Evolutionary conservation across 2,329 filamentous ascomycete species (phyloP).

Genomic region (Elsinoe arachidis): DNA sequence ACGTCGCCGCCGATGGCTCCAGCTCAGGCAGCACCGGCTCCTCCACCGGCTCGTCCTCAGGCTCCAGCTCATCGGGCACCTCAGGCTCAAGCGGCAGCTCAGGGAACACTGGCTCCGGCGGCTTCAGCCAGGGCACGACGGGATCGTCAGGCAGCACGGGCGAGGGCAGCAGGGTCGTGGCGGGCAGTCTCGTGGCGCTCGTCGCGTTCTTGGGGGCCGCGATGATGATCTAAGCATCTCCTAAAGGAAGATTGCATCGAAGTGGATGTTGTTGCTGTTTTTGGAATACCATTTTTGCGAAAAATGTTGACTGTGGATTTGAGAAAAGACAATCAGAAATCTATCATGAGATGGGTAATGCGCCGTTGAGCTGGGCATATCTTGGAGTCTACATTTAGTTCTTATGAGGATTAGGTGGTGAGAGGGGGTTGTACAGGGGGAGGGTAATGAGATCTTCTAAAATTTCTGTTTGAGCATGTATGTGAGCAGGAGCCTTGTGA

Average conservation of each 20-base stretch:
- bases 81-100: slow-evolving; percentile 16
- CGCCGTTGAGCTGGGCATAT: background rate
- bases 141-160: slow-evolving; percentile 17
- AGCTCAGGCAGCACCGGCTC: slow-evolving; percentile 11
- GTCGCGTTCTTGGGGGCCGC: slow-evolving; percentile 31
- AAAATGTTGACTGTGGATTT: background rate
- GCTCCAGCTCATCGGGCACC: slow-evolving; percentile 16
- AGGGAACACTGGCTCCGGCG: slow-evolving; percentile 15
- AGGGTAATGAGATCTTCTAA: no score
- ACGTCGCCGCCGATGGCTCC: slow-evolving; percentile 17
- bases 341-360: background rate
- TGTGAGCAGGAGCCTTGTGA: no score
- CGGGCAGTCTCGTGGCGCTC: slow-evolving; percentile 30
- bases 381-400: background rate
- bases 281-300: slow-evolving; percentile 10
- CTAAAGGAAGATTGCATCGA: background rate
- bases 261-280: slow-evolving; percentile 9
- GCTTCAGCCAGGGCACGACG: slow-evolving; percentile 25
- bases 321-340: slow-evolving; percentile 7
- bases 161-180: slow-evolving; percentile 26
- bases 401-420: background rate
- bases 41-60: slow-evolving; percentile 17
- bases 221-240: slow-evolving; percentile 24
- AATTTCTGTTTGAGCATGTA: no score
- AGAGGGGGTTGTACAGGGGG: background rate